Evolutionary conservation across 2,329 filamentous ascomycete species (phyloP), one percentile per base, ranked within the genome.

Genomic region (Triangularia setosa): DNA sequence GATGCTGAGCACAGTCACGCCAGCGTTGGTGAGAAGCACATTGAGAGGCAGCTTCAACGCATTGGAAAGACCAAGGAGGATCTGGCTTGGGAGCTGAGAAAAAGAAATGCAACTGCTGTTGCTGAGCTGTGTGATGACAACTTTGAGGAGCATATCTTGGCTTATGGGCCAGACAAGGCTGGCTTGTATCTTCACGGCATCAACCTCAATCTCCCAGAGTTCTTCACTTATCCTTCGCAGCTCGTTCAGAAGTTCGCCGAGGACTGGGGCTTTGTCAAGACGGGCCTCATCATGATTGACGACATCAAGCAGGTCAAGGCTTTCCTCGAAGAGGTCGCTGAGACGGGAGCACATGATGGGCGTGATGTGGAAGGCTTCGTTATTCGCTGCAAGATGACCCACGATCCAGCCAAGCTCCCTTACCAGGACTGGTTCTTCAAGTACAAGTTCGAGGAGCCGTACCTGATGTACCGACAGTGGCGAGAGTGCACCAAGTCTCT

Each of bases 361-460:
- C 90, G 93, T 61, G 94, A 98, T 70, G 94, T 97, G 0, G 95
- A 99, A 77, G 95, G 95, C 3, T 99, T 99, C 71, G 95, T 99
- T 64, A 90, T 99, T 70, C 89, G 95, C 63, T 98, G 95, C 84
- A 91, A 87, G 79, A 87, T 81, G 81, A 80, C 83, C 16, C 73
- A 77, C n/a, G 77, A 87, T 27, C 79, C 80, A 0, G 79, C 77
- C 1, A 74, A 75, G 14, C 76, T 75, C 1, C 84, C 85, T 0
- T 95, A 88, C 75, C 79, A 85, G n/a, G 93, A 99, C 75, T 99
- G 95, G 95, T 99, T 99, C 78, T 99, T 99, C 88, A 99, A 99
- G 78, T 99, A 93, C 85, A 99, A 99, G 79, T 99, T 99, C 66
- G 95, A 99, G 74, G 95, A 99, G 79, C 95, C 95, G 0, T 99